phyloP scores from a whole-genome alignment of 2,329 filamentous ascomycete genomes.

The Talaromyces sp. region DNA sequence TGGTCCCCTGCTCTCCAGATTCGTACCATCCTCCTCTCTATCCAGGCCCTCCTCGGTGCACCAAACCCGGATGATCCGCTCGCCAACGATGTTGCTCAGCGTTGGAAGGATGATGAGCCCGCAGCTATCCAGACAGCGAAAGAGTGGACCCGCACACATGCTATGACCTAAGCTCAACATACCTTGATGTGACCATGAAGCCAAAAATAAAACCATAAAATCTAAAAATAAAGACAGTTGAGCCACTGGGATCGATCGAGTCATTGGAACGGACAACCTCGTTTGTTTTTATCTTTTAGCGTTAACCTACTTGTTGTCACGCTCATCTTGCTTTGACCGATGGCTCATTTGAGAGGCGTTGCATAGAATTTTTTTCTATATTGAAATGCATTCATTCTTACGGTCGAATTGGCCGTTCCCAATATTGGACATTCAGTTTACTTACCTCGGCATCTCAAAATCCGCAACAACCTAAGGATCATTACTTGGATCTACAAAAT shows the following conservation, averaged over 20 bases:
- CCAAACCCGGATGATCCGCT: conserved; percentile 98
- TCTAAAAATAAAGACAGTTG: conserved; percentile 1
- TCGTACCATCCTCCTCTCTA: conserved; percentile 96
- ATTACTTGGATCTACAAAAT: too few species aligned
- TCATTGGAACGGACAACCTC: conserved; percentile 16
- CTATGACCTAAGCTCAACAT: conserved; percentile 53
- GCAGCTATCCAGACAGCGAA: conserved; percentile 88
- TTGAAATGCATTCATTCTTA: background rate
- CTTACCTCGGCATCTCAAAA: too few species aligned
- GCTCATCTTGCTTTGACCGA: conserved; percentile 6
- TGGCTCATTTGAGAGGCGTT: conserved; percentile 14
- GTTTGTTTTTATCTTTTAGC: conserved; percentile 10
- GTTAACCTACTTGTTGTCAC: conserved; percentile 7
- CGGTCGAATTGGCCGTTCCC: background rate
- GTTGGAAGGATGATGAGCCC: conserved; percentile 95
- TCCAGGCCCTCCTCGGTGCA: conserved; percentile 92
- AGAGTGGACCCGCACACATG: conserved; percentile 88
- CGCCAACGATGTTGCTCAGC: conserved; percentile 94
- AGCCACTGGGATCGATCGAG: background rate
- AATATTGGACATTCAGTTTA: too few species aligned
- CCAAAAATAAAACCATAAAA: conserved; percentile 30
- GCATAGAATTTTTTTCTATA: too few species aligned
- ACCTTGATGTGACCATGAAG: conserved; percentile 39
- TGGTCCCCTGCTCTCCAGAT: conserved; percentile 99
- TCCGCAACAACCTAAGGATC: too few species aligned